Percentiles rank a stretch among this genome's conserved stretches.
Conservation (phyloP, 225 moss, liverwort and hornwort genomes). For the Rhytidiadelphus loreus region DNA sequence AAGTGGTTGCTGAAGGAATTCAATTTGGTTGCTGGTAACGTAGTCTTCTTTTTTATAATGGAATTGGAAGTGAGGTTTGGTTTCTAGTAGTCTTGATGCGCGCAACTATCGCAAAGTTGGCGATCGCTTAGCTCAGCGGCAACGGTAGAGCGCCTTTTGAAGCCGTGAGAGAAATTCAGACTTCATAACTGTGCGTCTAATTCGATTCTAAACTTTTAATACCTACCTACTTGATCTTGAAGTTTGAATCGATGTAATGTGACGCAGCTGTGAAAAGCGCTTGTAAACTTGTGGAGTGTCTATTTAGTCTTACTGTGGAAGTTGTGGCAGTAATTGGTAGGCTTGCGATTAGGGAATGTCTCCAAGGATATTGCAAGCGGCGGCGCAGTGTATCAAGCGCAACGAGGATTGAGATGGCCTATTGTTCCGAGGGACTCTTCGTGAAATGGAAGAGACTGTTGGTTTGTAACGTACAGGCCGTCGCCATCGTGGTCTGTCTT, state of each 20-base stretch:
- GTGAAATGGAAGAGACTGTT: neutral
- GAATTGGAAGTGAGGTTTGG: neutral
- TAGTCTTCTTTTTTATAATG: neutral
- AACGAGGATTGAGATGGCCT: slow-evolving; percentile 3
- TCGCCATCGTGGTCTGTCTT: slow-evolving; percentile 10
- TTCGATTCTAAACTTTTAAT: neutral
- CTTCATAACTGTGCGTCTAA: too few relatives aligned
- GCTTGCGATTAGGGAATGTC: neutral
- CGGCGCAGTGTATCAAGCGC: neutral
- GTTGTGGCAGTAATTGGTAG: neutral
- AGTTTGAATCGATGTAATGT: neutral
- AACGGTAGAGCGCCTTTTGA: neutral
- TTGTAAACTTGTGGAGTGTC: neutral
- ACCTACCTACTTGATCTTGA: neutral
- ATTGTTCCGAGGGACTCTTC: neutral
- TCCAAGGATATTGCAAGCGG: neutral
- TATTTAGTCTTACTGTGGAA: neutral
- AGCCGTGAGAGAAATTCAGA: neutral
- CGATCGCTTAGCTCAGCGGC: neutral
- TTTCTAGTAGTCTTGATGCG: neutral
- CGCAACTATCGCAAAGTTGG: neutral
- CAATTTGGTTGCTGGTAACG: neutral
- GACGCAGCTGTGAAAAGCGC: neutral
- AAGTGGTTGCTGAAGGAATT: neutral
- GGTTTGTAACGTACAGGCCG: neutral